phyloP scores from a whole-genome alignment of 768 basidiomycete species.

The Cyclocybe cylindracea region DNA sequence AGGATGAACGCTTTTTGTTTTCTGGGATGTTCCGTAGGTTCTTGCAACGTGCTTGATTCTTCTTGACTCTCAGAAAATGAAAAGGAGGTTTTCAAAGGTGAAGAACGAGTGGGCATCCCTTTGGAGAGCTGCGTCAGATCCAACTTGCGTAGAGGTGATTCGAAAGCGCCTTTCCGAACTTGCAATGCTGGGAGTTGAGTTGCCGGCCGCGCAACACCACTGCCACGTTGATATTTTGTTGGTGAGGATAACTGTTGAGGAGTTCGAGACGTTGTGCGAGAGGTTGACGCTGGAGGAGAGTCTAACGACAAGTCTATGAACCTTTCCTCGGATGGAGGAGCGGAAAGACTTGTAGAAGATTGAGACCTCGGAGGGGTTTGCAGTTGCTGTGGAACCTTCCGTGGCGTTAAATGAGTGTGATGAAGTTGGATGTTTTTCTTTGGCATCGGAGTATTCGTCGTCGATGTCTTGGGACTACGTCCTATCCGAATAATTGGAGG shows the following conservation, averaged over 20 bases:
- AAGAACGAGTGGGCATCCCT: no score
- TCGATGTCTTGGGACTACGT: no score
- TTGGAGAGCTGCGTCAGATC: no score
- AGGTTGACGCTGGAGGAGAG: slow-evolving; percentile 19
- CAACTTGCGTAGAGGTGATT: no score
- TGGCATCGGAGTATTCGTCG: neutral
- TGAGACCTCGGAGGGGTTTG: slow-evolving; percentile 43
- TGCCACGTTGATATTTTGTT: neutral
- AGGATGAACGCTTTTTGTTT: slow-evolving; percentile 9
- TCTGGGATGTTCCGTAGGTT: neutral
- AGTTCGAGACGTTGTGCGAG: neutral
- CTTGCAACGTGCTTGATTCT: no score
- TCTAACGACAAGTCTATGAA: slow-evolving; percentile 10
- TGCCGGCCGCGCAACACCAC: no score
- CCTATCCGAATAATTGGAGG: slow-evolving; percentile 4
- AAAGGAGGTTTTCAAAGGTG: no score
- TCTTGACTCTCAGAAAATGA: no score
- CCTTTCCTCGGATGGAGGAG: slow-evolving; percentile 4
- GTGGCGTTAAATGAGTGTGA: neutral
- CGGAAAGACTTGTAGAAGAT: slow-evolving; percentile 26
- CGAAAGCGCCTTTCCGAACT: no score
- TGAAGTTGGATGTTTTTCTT: neutral
- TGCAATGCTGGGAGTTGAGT: no score
- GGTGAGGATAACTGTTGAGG: neutral
- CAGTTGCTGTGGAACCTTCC: slow-evolving; percentile 26